Conservation (phyloP, 108 stramenopile species). For the Bacterosira constricta region DNA sequence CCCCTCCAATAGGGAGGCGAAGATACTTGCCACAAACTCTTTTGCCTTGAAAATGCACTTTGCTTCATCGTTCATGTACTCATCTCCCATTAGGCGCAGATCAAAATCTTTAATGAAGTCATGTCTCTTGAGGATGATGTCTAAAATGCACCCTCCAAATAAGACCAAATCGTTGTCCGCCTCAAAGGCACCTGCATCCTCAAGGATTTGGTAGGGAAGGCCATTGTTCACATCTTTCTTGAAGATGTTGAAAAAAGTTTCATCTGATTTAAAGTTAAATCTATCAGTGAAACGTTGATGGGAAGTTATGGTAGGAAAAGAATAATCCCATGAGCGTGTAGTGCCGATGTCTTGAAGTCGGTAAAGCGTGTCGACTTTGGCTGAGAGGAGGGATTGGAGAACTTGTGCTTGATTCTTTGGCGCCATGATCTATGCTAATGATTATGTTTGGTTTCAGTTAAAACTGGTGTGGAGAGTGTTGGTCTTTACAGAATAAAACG, state of each 20-base stretch:
- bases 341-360: conserved; percentile 14
- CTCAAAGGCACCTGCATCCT: conserved; percentile 16
- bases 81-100: conserved; percentile 16
- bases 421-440: too few relatives aligned
- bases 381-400: conserved; percentile 14
- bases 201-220: conserved; percentile 9
- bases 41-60: conserved; percentile 24
- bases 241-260: conserved; percentile 20
- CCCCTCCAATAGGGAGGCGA: conserved; percentile 4
- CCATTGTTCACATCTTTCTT: conserved; percentile 15
- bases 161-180: conserved; percentile 2
- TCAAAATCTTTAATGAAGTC: conserved; percentile 23
- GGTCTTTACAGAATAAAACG: too few relatives aligned
- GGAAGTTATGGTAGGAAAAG: conserved; percentile 12
- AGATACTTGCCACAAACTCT: conserved; percentile 20
- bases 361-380: conserved; percentile 3
- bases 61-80: conserved; percentile 15
- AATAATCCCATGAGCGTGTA: conserved; percentile 22
- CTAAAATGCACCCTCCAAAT: conserved; percentile 25
- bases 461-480: too few relatives aligned
- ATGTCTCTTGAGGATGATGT: conserved; percentile 14
- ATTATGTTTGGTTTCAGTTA: too few relatives aligned
- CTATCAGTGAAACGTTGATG: conserved; percentile 12
- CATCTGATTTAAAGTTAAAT: conserved; percentile 18
- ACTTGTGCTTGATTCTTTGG: conserved; percentile 12